Percentiles rank a stretch among this genome's conserved stretches.
Conservation (phyloP, 345 rosid species). For the Dipteronia dyeriana region DNA sequence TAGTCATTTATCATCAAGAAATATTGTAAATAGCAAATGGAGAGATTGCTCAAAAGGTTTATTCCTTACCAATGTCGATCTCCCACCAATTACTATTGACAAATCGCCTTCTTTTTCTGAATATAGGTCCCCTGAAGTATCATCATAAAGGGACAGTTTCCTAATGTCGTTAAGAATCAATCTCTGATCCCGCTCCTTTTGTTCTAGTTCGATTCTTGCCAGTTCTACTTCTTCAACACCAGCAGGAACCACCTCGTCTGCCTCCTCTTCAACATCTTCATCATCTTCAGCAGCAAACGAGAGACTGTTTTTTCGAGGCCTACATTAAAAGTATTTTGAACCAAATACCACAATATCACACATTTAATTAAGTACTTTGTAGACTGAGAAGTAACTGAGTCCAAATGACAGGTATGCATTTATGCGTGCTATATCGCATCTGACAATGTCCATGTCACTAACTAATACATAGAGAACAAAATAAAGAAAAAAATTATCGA, state of each 20-base stretch:
- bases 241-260: conserved; percentile 95
- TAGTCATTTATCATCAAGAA: conserved; percentile 4
- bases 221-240: conserved; percentile 98
- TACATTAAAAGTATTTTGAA: conserved; percentile 35
- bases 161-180: conserved; percentile 80
- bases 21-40: background rate
- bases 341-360: conserved; percentile 12
- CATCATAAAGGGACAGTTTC: conserved; percentile 59
- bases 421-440: background rate
- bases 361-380: background rate
- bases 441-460: conserved; percentile 12
- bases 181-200: conserved; percentile 69
- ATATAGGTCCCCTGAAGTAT: conserved; percentile 51
- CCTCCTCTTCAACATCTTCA: conserved; percentile 96
- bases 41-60: conserved; percentile 9
- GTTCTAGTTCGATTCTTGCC: conserved; percentile 85
- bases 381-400: conserved; percentile 19
- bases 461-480: background rate
- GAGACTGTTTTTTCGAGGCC: conserved; percentile 93
- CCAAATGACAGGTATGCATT: conserved; percentile 13
- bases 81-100: conserved; percentile 57
- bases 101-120: conserved; percentile 38
- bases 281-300: conserved; percentile 90
- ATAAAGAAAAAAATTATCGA: background rate
- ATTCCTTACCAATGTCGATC: conserved; percentile 47